Base-by-base conservation (phyloP, 2,329 filamentous ascomycete species). In the Phoma herbarum region DNA sequence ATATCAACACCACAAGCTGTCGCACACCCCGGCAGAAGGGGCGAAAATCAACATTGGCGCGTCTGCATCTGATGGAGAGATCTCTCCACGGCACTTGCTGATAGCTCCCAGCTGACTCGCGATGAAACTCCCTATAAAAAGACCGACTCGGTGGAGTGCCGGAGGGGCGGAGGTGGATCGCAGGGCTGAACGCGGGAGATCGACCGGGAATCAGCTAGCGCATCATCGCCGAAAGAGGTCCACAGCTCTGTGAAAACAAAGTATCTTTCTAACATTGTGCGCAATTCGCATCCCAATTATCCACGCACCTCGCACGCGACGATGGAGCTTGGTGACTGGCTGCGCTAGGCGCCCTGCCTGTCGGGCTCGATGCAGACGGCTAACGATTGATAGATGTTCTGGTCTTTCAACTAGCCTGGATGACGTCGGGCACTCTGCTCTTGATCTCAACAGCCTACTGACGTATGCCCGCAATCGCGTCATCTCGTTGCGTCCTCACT, bases 121-220 rank as follows among this genome's bases (percentile, higher is more conserved):
- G 7, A 35, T n/a, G 6, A 35, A 35, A 35, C 14, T 4, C 3
- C 4, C 7, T 35, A 6, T 8, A 16, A 4, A 4, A 35, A 35
- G 31, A n/a, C 9, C 14, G 3, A 35, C 16, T 35, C 31, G 14
- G 31, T n/a, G 31, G 31, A n/a, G 31, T 14, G n/a, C 5, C 31
- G 31, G 10, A n/a, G 31, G 31, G n/a, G 11, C 31, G 31, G 10
- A 20, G 25, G 20, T 23, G 28, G 28, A 35, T 48, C 45, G 20
- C 10, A 35, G 45, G 45, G 45, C 18, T 23, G 45, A 20, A 7
- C 10, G 29, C 45, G 45, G 45, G 45, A 48, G 45, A 48, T 48
- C 45, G 45, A 35, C 45, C 20, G 29, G 45, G n/a, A 37, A 35
- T 37, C 45, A 1, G 11, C 20, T 35, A 48, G 45, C 20, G 45